Percentiles rank a stretch among this genome's conserved stretches.
Conservation (phyloP, 2,329 filamentous ascomycete genomes). For the Xylariaceae sp. region DNA sequence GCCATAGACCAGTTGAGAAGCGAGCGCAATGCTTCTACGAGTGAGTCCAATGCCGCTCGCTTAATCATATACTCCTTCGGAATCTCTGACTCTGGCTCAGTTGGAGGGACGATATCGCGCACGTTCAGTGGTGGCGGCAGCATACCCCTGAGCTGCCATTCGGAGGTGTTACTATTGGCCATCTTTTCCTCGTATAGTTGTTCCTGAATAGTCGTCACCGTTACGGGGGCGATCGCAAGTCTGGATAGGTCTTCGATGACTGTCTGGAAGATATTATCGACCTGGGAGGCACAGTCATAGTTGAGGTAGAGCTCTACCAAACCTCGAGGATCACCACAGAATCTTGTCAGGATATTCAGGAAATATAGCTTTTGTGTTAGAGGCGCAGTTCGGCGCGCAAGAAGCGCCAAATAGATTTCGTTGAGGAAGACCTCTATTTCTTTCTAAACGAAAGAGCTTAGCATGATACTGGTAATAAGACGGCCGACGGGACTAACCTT, state of each 20-base stretch:
- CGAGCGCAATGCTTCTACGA: constrained; percentile 84
- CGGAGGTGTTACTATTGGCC: constrained; percentile 55
- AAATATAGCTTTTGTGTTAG: constrained; percentile 90
- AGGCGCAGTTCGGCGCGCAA: constrained; percentile 82
- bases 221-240: constrained; percentile 73
- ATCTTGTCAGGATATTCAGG: constrained; percentile 74
- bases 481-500: constrained; percentile 57
- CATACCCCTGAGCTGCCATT: constrained; percentile 84
- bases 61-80: constrained; percentile 91
- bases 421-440: constrained; percentile 97
- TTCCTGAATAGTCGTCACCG: constrained; percentile 71
- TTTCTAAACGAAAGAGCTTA: constrained; percentile 53
- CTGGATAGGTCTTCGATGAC: constrained; percentile 91
- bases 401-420: constrained; percentile 88
- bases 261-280: constrained; percentile 95
- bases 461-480: constrained; percentile 22
- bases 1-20: constrained; percentile 83
- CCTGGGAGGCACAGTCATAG: constrained; percentile 91
- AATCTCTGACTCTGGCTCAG: constrained; percentile 62
- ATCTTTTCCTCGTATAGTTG: constrained; percentile 80
- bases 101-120: constrained; percentile 60
- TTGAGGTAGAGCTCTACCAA: constrained; percentile 95
- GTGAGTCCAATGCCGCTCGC: constrained; percentile 76
- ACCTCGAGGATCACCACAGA: constrained; percentile 80
- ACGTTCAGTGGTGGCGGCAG: constrained; percentile 82